Base-by-base conservation (phyloP, 139 green algal species). In the Closterium sp. region DNA sequence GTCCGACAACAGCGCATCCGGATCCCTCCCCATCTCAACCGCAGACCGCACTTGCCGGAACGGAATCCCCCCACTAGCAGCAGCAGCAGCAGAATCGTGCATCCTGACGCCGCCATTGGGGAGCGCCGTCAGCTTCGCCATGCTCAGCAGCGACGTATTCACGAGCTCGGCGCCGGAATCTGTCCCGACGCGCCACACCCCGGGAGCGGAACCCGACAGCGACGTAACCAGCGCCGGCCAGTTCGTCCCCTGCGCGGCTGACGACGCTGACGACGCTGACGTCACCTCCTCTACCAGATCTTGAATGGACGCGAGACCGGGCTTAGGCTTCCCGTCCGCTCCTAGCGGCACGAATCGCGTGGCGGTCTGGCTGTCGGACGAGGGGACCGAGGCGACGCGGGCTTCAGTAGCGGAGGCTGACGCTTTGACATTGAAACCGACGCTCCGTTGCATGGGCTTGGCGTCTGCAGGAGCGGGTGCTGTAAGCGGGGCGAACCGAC, bases 21-120 rank as follows among this genome's bases (percentile, higher is more conserved):
- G 21, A 89, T 81, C 31, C 87, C 86, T 23, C 21, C 35, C 31
- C 88, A 87, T 91, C 87, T 87, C 32, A n/a, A 91, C 23, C 7
- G 55, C 81, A 34, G 31, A 86, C 87, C 34, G 81, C 87, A 35
- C 76, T 87, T 84, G 34, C 5, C 87, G 30, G 34, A 35, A 91
- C n/a, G n/a, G n/a, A n/a, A n/a, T n/a, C n/a, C n/a, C n/a, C n/a
- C n/a, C n/a, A n/a, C n/a, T n/a, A n/a, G n/a, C n/a, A n/a, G n/a
- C n/a, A n/a, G n/a, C n/a, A 76, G 35, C 81, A 32, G 87, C 81
- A 28, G 32, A 4, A 33, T 91, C 21, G 34, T 84, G n/a, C 81
- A 35, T 84, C 33, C 34, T 31, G 81, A 84, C 87, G n/a, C 34
- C 87, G 33, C 81, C 34, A 86, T 81, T 64, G 76, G 31, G 30